Base-by-base conservation (phyloP, 305 asterid genomes). In the Striga hermonthica region DNA sequence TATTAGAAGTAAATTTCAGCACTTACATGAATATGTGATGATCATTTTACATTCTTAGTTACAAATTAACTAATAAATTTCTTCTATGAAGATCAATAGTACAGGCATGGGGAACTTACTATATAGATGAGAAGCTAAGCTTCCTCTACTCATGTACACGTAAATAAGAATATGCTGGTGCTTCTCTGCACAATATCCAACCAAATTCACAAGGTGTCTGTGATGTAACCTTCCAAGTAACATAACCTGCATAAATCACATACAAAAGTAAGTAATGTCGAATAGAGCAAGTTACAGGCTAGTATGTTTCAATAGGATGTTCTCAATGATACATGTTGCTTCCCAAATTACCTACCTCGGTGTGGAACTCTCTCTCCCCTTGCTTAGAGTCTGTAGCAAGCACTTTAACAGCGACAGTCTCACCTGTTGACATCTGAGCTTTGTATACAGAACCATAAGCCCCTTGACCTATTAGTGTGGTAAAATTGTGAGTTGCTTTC, bases 141-240 rank as follows among this genome's bases (percentile, higher is more conserved):
- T 87, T 79, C 98, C 98, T 83, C 90, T 80, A 66, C 88, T 85
- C 98, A 92, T 92, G 82, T 80, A 86, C 49, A 89, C 97, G 38
- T 92, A 92, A 65, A 92, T 79, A 68, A 92, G 97, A 85, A 92
- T 87, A 72, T 83, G 91, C 71, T 89, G 95, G 79, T 82, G 81
- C 87, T 84, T 92, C 78, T 92, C 98, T 60, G 96, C 95, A 66
- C 98, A 92, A 52, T 86, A 92, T 63, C 98, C 98, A 53, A 92
- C 83, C 87, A 92, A 82, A 82, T 92, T 92, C 83, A 90, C 98
- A 40, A 92, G 95, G 85, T 89, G 89, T 75, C 96, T 83, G 71
- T 92, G 98, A 77, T 89, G 98, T 74, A 92, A 75, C 86, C 98
- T 84, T 74, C 97, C 98, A 52, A 92, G 77, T 77, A 92, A 73